Conservation (phyloP, 495 filamentous ascomycete genomes). For the Rusavskia elegans region DNA sequence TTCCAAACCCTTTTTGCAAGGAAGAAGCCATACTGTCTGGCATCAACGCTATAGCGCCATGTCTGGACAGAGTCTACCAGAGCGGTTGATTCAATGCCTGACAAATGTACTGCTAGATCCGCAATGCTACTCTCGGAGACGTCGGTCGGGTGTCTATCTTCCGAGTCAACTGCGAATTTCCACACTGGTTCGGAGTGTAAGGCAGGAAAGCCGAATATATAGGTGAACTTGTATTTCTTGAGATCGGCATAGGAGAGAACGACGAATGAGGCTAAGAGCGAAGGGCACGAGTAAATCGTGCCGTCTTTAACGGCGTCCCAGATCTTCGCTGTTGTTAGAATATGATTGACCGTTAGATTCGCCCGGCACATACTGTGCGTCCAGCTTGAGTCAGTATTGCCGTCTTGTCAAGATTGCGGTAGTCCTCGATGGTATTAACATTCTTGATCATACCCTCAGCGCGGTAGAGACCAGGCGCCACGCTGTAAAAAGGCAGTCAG, state of each 20-base stretch:
- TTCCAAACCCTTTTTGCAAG: constrained; percentile 55
- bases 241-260: constrained; percentile 90
- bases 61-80: constrained; percentile 69
- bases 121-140: constrained; percentile 13
- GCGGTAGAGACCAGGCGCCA: constrained; percentile 53
- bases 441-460: constrained; percentile 93
- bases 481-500: constrained; percentile 28
- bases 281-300: constrained; percentile 86
- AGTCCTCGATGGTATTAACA: constrained; percentile 90
- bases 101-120: constrained; percentile 32
- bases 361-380: constrained; percentile 41
- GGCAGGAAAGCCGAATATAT: constrained; percentile 91
- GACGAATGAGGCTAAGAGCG: constrained; percentile 71
- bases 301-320: constrained; percentile 96
- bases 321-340: constrained; percentile 36
- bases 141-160: not conserved
- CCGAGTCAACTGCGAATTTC: constrained; percentile 26
- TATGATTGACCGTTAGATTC: too few relatives aligned
- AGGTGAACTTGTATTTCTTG: constrained; percentile 88
- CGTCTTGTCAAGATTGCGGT: constrained; percentile 56
- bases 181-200: constrained; percentile 76
- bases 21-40: constrained; percentile 83
- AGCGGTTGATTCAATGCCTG: constrained; percentile 47
- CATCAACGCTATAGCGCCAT: constrained; percentile 69
- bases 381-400: constrained; percentile 58